A percentile compares a stretch with the other conserved stretches of the same genome.
These are phyloP conservation scores for Capsicum rhomboideum DNA, from an alignment of 257 asterid species.

Conservation along the genomic window DNA sequence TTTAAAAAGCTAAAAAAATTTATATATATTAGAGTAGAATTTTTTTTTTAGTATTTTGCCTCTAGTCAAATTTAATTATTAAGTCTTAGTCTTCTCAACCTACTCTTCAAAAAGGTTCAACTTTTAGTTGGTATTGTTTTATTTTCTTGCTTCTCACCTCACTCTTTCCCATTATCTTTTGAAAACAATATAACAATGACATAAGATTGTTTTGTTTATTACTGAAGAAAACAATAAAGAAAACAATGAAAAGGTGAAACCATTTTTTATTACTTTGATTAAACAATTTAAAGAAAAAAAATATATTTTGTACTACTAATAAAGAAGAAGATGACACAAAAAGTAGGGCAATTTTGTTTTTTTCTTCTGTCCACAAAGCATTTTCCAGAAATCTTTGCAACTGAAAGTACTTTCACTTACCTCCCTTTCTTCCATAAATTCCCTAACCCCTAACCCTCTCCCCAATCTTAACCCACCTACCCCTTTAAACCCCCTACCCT, in stretches of 20 bases:
- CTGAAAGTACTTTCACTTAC: constrained; percentile 38
- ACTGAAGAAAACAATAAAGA: constrained; percentile 1
- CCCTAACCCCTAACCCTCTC: neutral
- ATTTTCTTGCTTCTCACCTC: constrained; percentile 4
- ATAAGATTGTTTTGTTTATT: constrained; percentile 13
- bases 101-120: constrained; percentile 37
- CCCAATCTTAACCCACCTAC: neutral
- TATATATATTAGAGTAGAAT: neutral
- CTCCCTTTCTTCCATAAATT: constrained; percentile 56
- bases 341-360: constrained; percentile 22
- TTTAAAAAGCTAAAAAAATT: neutral
- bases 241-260: neutral
- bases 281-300: neutral
- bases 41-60: neutral
- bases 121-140: constrained; percentile 7
- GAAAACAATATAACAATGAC: constrained; percentile 4
- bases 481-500: neutral
- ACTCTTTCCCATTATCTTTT: constrained; percentile 17
- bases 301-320: neutral
- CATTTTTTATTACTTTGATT: neutral
- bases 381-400: constrained; percentile 44
- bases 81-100: constrained; percentile 16
- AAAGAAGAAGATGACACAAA: constrained; percentile 19
- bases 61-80: neutral
- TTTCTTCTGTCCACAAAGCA: constrained; percentile 18